Percentiles rank a stretch among this genome's conserved stretches.
These are phyloP conservation scores for Cordyceps militaris DNA, from an alignment of 2,329 filamentous ascomycete species.

Conservation along the genomic window DNA sequence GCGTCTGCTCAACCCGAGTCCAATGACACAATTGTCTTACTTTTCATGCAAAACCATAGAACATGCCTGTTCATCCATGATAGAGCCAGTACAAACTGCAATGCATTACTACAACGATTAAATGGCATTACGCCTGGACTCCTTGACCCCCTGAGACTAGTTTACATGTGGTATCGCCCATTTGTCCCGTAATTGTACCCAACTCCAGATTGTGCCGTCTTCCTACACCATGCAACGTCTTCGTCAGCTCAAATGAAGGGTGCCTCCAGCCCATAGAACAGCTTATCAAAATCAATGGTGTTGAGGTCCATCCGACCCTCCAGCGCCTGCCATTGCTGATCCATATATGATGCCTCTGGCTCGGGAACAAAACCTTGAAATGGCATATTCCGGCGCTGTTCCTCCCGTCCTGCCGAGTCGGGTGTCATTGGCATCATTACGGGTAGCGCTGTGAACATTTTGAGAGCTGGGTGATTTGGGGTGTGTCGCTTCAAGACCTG, in stretches of 20 bases:
- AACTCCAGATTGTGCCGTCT: background rate
- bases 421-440: slow-evolving; percentile 23
- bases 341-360: slow-evolving; percentile 18
- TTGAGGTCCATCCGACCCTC: slow-evolving; percentile 27
- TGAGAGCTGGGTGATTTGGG: slow-evolving; percentile 19
- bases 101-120: background rate
- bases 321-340: slow-evolving; percentile 22
- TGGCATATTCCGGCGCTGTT: slow-evolving; percentile 12
- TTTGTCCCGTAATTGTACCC: background rate
- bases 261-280: slow-evolving; percentile 29
- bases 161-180: background rate
- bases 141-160: background rate
- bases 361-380: slow-evolving; percentile 12
- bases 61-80: background rate
- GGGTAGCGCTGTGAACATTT: slow-evolving; percentile 15
- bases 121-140: background rate
- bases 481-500: slow-evolving; percentile 28
- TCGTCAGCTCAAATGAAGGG: slow-evolving; percentile 22
- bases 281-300: slow-evolving; percentile 29
- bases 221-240: background rate
- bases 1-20: background rate
- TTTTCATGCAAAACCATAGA: background rate
- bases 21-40: background rate
- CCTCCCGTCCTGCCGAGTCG: slow-evolving; percentile 19
- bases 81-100: background rate